Percentiles rank a stretch among this genome's conserved stretches.
These are phyloP conservation scores for Dentiscutata heterogama DNA, from an alignment of 371 early-diverging fungal genomes.

Conservation along the genomic window DNA sequence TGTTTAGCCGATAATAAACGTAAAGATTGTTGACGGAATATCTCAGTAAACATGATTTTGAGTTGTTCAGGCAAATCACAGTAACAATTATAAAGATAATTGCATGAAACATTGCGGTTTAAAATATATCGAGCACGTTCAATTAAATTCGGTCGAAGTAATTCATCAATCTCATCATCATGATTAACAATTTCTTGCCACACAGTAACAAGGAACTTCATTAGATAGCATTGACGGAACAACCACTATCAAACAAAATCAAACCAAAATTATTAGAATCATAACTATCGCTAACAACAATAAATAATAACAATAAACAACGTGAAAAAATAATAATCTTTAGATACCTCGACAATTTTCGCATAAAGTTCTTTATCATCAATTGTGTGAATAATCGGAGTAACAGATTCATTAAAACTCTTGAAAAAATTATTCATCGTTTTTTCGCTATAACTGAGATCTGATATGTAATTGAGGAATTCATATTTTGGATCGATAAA, in stretches of 20 bases:
- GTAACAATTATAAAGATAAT: not conserved
- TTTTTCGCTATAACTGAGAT: not conserved
- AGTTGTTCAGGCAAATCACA: not conserved
- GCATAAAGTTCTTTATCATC: not conserved
- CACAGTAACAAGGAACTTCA: not conserved
- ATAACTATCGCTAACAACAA: not conserved
- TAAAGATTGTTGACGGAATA: not conserved
- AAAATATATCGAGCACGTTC: not conserved
- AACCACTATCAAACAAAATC: not conserved
- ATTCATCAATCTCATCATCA: not conserved
- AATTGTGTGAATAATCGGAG: not conserved
- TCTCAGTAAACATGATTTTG: not conserved
- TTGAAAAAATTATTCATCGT: not conserved
- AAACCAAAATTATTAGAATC: not conserved
- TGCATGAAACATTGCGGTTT: not conserved
- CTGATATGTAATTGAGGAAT: not conserved
- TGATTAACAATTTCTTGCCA: not conserved
- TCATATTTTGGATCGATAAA: slow-evolving; percentile 18
- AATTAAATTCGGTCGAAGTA: not conserved
- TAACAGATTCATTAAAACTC: not conserved
- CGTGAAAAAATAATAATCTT: not conserved
- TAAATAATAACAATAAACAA: not conserved
- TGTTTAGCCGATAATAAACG: not conserved
- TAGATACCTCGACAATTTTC: slow-evolving; percentile 21
- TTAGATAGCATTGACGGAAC: not conserved